Percentiles rank a stretch among this genome's conserved stretches.
Conservation (phyloP, 2,329 filamentous ascomycete species). For the Fusarium poae region DNA sequence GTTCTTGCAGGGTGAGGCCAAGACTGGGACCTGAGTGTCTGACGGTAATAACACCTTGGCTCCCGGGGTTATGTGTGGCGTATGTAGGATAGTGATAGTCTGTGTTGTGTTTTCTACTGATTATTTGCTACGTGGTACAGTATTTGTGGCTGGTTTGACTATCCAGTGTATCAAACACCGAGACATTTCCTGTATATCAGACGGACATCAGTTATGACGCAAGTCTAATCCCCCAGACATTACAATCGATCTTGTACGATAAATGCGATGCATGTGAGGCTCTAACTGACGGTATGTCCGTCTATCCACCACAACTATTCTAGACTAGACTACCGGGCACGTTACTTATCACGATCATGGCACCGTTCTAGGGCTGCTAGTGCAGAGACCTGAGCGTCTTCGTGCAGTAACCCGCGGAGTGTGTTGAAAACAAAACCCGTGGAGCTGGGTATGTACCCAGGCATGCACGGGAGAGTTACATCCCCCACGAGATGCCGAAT, state of each 20-base stretch:
- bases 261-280: slow-evolving; percentile 15
- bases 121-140: slow-evolving; percentile 1
- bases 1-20: slow-evolving; percentile 19
- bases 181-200: slow-evolving; percentile 8
- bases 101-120: neutral
- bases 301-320: slow-evolving; percentile 28
- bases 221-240: neutral
- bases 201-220: slow-evolving; percentile 25
- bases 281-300: slow-evolving; percentile 18
- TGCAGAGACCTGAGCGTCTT: neutral
- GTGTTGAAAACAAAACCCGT: neutral
- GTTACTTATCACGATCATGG: slow-evolving; percentile 20
- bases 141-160: slow-evolving; percentile 10
- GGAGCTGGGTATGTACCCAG: neutral
- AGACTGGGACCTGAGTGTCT: slow-evolving; percentile 29
- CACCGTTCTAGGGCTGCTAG: slow-evolving; percentile 39
- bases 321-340: slow-evolving; percentile 12
- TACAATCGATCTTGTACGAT: slow-evolving; percentile 5
- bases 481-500: slow-evolving; percentile 35
- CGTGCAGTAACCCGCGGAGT: neutral
- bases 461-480: slow-evolving; percentile 22
- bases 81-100: neutral
- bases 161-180: neutral
- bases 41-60: slow-evolving; percentile 30
- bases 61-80: slow-evolving; percentile 23